These are phyloP conservation scores for Globisporangium apiculatum DNA, from an alignment of 352 stramenopile species.

Conservation along the genomic window DNA sequence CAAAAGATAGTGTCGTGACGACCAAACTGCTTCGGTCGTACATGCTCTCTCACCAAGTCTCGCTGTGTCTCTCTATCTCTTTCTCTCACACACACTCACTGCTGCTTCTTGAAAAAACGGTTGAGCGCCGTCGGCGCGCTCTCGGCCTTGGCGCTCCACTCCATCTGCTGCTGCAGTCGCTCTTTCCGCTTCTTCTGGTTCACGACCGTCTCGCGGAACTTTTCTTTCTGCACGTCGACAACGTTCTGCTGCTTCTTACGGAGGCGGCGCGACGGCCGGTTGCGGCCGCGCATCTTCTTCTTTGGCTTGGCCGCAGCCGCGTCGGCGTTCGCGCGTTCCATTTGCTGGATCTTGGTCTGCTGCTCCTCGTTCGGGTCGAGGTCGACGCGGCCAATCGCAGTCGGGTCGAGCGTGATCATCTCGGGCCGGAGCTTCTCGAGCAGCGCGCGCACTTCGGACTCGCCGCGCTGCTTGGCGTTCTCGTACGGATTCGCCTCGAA, in stretches of 20 bases:
- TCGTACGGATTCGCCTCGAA: constrained; percentile 98
- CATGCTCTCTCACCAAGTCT: background rate
- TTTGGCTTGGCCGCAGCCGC: constrained; percentile 53
- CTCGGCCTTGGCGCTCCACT: constrained; percentile 77
- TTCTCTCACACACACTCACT: constrained; percentile 1
- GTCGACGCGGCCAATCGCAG: constrained; percentile 91
- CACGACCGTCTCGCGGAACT: constrained; percentile 83
- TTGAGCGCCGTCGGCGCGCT: constrained; percentile 74
- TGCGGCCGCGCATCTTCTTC: constrained; percentile 97
- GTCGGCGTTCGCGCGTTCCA: constrained; percentile 75
- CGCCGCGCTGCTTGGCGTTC: constrained; percentile 93
- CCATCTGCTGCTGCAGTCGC: constrained; percentile 57
- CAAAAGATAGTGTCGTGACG: no score
- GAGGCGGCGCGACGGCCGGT: constrained; percentile 95
- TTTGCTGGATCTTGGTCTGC: constrained; percentile 71
- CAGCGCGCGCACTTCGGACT: constrained; percentile 94
- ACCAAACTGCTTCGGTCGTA: no score
- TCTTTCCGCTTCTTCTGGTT: constrained; percentile 72
- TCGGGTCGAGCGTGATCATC: constrained; percentile 97
- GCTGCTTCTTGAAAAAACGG: constrained; percentile 85
- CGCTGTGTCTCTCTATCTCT: background rate
- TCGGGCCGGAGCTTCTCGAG: constrained; percentile 97
- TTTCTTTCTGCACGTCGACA: constrained; percentile 92
- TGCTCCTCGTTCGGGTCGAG: constrained; percentile 83
- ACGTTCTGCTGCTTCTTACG: constrained; percentile 98